Percentiles rank a stretch among this genome's conserved stretches.
phyloP scores from a whole-genome alignment of 805 yeast genomes.

The Pichia occidentalis region DNA sequence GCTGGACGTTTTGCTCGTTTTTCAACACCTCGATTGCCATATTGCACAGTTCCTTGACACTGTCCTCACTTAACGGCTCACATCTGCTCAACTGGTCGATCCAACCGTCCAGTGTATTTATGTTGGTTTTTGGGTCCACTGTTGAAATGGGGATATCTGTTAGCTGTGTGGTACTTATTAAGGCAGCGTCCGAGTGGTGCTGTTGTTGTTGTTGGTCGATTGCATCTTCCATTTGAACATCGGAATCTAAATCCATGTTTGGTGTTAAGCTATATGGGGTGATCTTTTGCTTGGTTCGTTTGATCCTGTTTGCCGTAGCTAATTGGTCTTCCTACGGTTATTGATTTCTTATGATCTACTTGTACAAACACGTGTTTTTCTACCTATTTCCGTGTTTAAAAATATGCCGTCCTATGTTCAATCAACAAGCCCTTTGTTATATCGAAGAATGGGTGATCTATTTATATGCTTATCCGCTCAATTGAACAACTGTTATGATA shows the following conservation, averaged over 20 bases:
- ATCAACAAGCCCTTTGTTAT: too few relatives aligned
- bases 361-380: too few relatives aligned
- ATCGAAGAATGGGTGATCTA: too few relatives aligned
- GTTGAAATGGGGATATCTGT: slow-evolving; percentile 15
- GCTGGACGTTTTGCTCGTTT: slow-evolving; percentile 91
- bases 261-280: neutral
- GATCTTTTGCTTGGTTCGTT: neutral
- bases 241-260: slow-evolving; percentile 68
- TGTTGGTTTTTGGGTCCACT: slow-evolving; percentile 31
- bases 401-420: too few relatives aligned
- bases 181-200: slow-evolving; percentile 11
- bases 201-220: slow-evolving; percentile 28
- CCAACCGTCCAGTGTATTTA: slow-evolving; percentile 78
- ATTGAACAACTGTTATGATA: too few relatives aligned
- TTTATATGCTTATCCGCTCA: too few relatives aligned
- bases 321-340: too few relatives aligned
- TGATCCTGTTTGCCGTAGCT: neutral
- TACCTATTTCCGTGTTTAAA: too few relatives aligned
- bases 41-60: slow-evolving; percentile 72
- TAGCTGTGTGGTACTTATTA: too few relatives aligned
- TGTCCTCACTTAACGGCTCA: slow-evolving; percentile 74
- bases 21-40: slow-evolving; percentile 90
- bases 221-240: slow-evolving; percentile 82
- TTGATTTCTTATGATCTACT: too few relatives aligned
- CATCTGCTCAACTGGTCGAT: slow-evolving; percentile 73